phyloP scores from a whole-genome alignment of 2,329 filamentous ascomycete species.

The Fusarium liriodendri region DNA sequence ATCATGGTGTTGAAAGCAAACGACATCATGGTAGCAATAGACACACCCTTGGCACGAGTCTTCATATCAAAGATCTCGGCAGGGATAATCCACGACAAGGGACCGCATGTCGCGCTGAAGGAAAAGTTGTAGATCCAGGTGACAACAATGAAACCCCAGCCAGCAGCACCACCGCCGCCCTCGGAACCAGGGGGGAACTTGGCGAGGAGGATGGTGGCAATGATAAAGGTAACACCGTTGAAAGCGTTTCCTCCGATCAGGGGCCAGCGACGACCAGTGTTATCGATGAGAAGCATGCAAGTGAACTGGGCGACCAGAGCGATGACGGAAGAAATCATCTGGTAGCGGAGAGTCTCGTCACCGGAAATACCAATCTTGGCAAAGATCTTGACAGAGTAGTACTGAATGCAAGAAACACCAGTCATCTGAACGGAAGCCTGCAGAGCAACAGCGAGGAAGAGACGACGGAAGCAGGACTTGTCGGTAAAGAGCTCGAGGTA shows the following conservation, averaged over 20 bases:
- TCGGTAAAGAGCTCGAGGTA: conserved; percentile 75
- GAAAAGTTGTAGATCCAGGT: conserved; percentile 87
- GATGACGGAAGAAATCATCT: conserved; percentile 79
- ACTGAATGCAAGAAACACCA: conserved; percentile 79
- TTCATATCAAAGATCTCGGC: conserved; percentile 83
- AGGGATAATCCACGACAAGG: conserved; percentile 70
- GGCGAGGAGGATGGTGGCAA: conserved; percentile 66
- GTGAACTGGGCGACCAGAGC: conserved; percentile 75
- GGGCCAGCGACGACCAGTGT: conserved; percentile 76
- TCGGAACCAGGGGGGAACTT: conserved; percentile 66
- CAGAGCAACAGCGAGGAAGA: conserved; percentile 76
- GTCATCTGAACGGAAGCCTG: conserved; percentile 83
- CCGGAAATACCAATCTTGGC: conserved; percentile 74
- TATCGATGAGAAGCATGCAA: conserved; percentile 77
- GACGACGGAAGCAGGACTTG: conserved; percentile 73
- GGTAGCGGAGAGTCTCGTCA: conserved; percentile 76
- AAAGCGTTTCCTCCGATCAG: conserved; percentile 78
- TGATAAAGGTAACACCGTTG: conserved; percentile 79
- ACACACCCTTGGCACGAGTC: conserved; percentile 79
- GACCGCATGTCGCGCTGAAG: conserved; percentile 78
- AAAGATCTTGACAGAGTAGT: conserved; percentile 77
- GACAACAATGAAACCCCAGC: conserved; percentile 78
- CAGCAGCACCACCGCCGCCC: conserved; percentile 60
- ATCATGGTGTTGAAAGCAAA: conserved; percentile 85
- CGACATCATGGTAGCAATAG: conserved; percentile 77